Evolutionary conservation across 768 basidiomycete genomes (phyloP), one percentile per base, ranked within the genome.

Genomic region (Nevesoporus exiguus): DNA sequence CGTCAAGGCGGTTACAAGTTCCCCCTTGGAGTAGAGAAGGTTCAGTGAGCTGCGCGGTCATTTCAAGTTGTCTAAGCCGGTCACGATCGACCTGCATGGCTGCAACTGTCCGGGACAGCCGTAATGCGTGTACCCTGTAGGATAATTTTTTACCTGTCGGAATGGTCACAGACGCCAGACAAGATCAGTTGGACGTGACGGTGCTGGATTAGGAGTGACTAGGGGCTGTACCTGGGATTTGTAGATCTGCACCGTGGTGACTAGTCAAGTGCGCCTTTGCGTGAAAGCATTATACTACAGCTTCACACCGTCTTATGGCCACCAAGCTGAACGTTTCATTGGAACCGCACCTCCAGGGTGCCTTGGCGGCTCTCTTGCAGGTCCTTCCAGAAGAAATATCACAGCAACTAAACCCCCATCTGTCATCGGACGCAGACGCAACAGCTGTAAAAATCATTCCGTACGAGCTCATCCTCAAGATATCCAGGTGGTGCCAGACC

Each of bases 401-500:
- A 2, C 61, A 66, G 7, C 64, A 78, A 55, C 73, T 90, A 24
- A 55, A 61, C 7, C 58, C 60, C 40, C 76, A 74, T 60, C 63
- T 84, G 42, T 58, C 63, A 13, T 49, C 54, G 37, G 37, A 65
- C 54, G 30, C 14, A 27, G 47, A 36, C 14, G 30, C 45, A 17
- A 39, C 46, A 25, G 19, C 17, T 5, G 30, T 74, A 7, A 56
- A 71, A n/a, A 74, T 78, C 37, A 82, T 93, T 50, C 81, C 87
- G 1, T 86, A 92, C 69, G 65, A 72, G 7, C 66, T 84, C 40
- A 75, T 92, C 39, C 74, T 71, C 9, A 68, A 76, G 29, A 74
- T 88, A 45, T 88, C 90, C 0, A 75, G 75, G 68, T 93, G 90
- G 90, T 71, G 85, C 15, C 81, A 83, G 41, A 78, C 86, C 27